Percentiles rank a stretch among this genome's conserved stretches.
Conservation (phyloP, 129 eudicot species). For the Chrysanthemum lavandulifolium region DNA sequence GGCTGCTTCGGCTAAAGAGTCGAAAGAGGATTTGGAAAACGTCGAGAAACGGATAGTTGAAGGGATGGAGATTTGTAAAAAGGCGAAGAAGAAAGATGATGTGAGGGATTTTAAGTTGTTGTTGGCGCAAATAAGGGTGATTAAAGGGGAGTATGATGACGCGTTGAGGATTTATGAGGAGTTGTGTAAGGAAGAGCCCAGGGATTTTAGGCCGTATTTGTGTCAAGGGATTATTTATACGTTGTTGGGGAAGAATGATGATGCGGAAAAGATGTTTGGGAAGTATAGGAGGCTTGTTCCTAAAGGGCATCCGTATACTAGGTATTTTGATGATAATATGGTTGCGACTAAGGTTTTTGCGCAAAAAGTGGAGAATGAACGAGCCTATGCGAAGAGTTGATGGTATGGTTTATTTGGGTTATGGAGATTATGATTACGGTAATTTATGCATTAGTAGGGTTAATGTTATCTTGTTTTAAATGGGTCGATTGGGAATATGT, state of each 20-base stretch:
- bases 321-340: constrained; percentile 81
- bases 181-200: constrained; percentile 70
- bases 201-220: constrained; percentile 90
- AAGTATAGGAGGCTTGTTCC: constrained; percentile 91
- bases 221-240: constrained; percentile 92
- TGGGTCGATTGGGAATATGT: neutral
- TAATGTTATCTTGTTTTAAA: neutral
- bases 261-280: constrained; percentile 68
- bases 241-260: constrained; percentile 63
- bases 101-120: constrained; percentile 80
- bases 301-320: constrained; percentile 72
- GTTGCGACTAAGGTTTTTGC: constrained; percentile 69
- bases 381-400: constrained; percentile 45
- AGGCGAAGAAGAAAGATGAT: constrained; percentile 48
- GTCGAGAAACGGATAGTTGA: constrained; percentile 51
- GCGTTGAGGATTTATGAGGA: constrained; percentile 79
- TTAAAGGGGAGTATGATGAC: constrained; percentile 57
- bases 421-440: constrained; percentile 10
- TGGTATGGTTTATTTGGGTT: constrained; percentile 19
- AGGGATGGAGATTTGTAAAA: constrained; percentile 47
- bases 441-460: neutral
- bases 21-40: constrained; percentile 33
- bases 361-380: constrained; percentile 70
- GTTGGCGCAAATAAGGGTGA: constrained; percentile 74
- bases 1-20: constrained; percentile 59